Conservation (phyloP, 164 flowering plant species). For the Stephania japonica region DNA sequence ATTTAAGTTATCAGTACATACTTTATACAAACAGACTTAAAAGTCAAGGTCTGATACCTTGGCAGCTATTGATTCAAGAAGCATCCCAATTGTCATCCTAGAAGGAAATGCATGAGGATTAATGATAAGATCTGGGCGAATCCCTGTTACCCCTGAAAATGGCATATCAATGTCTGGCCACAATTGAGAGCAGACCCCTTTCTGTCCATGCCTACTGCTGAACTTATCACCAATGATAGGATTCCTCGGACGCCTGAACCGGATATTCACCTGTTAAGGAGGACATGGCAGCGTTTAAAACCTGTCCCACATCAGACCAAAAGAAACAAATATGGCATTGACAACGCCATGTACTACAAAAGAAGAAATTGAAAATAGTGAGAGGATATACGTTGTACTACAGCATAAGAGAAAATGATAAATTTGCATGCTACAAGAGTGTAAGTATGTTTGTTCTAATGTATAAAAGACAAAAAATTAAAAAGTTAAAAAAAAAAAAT, state of each 20-base stretch:
- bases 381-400: too few species aligned
- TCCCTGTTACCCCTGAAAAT: constrained; percentile 83
- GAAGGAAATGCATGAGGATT: constrained; percentile 99
- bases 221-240: constrained; percentile 96
- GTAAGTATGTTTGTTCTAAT: too few species aligned
- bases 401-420: too few species aligned
- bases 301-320: not conserved
- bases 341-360: too few species aligned
- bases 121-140: constrained; percentile 95
- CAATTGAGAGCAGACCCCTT: constrained; percentile 96
- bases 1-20: too few species aligned
- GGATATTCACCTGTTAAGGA: constrained; percentile 65
- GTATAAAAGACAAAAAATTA: too few species aligned
- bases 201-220: constrained; percentile 98
- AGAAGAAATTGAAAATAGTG: too few species aligned
- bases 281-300: not conserved
- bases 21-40: too few species aligned
- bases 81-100: constrained; percentile 96
- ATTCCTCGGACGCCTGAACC: constrained; percentile 77
- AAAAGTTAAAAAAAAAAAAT: too few species aligned
- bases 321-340: not conserved
- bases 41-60: constrained; percentile 47
- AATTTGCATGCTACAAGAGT: too few species aligned
- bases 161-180: constrained; percentile 98
- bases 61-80: constrained; percentile 90